These are phyloP conservation scores for Calonectria hawksworthii DNA, from an alignment of 2,329 filamentous ascomycete genomes.

Conservation along the genomic window DNA sequence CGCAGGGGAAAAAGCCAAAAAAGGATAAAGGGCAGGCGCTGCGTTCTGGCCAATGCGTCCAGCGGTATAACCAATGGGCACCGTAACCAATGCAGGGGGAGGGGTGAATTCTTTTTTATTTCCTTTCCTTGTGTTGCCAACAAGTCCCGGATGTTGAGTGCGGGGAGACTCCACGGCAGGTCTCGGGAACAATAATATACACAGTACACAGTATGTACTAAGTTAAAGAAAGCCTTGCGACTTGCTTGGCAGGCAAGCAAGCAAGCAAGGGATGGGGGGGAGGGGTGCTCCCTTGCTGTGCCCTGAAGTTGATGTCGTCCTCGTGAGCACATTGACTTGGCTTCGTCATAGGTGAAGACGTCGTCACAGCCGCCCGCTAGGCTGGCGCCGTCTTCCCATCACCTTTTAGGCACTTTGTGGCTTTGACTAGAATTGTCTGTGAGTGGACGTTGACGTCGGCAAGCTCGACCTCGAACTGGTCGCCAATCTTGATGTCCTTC, in stretches of 20 bases:
- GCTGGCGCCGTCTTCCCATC: neutral
- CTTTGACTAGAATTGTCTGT: conserved; percentile 61
- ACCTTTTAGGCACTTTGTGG: conserved; percentile 49
- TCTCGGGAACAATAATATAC: conserved; percentile 1
- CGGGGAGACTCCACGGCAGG: conserved; percentile 21
- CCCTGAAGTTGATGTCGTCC: neutral
- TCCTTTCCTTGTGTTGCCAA: neutral
- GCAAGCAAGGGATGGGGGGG: neutral
- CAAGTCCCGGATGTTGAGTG: conserved; percentile 3
- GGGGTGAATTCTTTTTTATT: neutral
- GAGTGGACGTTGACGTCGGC: conserved; percentile 66
- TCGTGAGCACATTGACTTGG: neutral
- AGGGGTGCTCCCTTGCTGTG: neutral
- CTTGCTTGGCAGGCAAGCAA: neutral
- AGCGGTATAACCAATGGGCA: neutral
- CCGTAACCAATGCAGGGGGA: conserved; percentile 21
- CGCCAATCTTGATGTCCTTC: conserved; percentile 62
- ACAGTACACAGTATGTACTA: conserved; percentile 14
- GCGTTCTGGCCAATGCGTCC: conserved; percentile 14
- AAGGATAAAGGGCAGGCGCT: neutral
- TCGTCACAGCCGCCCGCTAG: neutral
- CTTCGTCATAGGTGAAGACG: neutral
- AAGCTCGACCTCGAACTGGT: conserved; percentile 70
- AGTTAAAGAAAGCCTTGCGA: neutral
- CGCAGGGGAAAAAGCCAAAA: neutral